phyloP scores from a whole-genome alignment of 1,139 yeast species.

The Debaryomycetaceae sp. region DNA sequence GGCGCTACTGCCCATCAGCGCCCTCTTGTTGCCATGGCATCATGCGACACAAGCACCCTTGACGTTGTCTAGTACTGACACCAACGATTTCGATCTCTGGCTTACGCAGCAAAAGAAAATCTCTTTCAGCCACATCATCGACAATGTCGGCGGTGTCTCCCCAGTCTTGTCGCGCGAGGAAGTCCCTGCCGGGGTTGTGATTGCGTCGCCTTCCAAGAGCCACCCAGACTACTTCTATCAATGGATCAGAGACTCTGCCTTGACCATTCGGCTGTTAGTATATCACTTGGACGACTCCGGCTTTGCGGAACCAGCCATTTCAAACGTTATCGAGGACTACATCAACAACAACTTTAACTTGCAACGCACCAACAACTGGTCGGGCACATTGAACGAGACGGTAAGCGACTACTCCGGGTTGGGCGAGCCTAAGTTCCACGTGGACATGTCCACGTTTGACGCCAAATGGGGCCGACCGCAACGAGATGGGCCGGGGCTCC shows the following conservation, averaged over 20 bases:
- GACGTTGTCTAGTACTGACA: no score
- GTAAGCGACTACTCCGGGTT: constrained; percentile 45
- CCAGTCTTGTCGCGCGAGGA: constrained; percentile 23
- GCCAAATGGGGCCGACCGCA: constrained; percentile 93
- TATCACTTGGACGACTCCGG: constrained; percentile 42
- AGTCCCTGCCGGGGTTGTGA: constrained; percentile 63
- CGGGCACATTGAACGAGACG: constrained; percentile 52
- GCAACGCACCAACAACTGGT: constrained; percentile 64
- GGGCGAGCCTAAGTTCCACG: constrained; percentile 86
- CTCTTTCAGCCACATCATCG: constrained; percentile 51
- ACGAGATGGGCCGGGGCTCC: constrained; percentile 88
- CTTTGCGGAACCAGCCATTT: constrained; percentile 16
- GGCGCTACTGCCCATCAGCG: no score
- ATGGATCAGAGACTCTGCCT: constrained; percentile 90
- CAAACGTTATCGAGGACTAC: constrained; percentile 51
- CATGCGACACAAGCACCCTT: no score
- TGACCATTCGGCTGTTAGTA: constrained; percentile 66
- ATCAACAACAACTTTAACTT: constrained; percentile 52
- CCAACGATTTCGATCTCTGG: constrained; percentile 55
- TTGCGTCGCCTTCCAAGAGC: constrained; percentile 74
- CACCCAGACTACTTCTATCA: constrained; percentile 81
- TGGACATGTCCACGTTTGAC: constrained; percentile 57
- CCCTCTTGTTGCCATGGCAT: no score
- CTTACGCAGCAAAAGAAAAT: constrained; percentile 42
- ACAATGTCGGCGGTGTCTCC: constrained; percentile 58